Base-by-base conservation (phyloP, 805 yeast species). In the Nakazawaea laoshanensis region DNA sequence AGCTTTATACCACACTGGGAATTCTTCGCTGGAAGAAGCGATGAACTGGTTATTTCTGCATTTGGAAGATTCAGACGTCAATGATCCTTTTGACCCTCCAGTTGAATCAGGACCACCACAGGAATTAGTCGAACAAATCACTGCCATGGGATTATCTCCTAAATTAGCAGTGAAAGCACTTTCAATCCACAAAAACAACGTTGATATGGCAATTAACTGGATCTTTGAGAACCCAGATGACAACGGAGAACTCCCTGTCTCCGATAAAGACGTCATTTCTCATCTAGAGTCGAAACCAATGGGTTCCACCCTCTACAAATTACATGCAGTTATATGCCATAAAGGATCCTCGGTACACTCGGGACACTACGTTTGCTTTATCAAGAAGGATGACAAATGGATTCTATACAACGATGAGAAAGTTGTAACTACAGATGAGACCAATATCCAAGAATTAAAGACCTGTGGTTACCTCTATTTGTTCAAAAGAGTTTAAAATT, bases 21-120 rank as follows among this genome's bases (percentile, higher is more conserved):
- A 87, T 45, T 42, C 53, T 0, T 59, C 54, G 27, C 41, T 50
- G 0, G 96, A 89, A 42, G 65, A 66, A 5, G 95, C 96, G 0
- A 77, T 83, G 82, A 83, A 85, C 45, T 85, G 96, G 95, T 51
- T 92, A 5, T 79, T 92, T 48, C 81, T 70, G 14, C 95, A 88
- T 48, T 74, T 86, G 78, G 96, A 88, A 16, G 96, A 85, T 52
- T 50, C 77, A 1, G 81, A 73, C 46, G 69, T 88, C 27, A 94
- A 88, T 50, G 74, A 57, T 5, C 80, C 84, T 1, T 63, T 81
- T 16, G 55, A 43, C 2, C 46, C 56, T 2, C 58, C 63, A 6
- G 11, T 23, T 9, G 19, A 27, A 9, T 5, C 23, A 18, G 46
- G 47, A 7, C 48, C 60, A 3, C 55, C 55, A 12, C 47, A 50